Base-by-base conservation (phyloP, 2,329 filamentous ascomycete genomes). In the Arthrobotrys conoides region DNA sequence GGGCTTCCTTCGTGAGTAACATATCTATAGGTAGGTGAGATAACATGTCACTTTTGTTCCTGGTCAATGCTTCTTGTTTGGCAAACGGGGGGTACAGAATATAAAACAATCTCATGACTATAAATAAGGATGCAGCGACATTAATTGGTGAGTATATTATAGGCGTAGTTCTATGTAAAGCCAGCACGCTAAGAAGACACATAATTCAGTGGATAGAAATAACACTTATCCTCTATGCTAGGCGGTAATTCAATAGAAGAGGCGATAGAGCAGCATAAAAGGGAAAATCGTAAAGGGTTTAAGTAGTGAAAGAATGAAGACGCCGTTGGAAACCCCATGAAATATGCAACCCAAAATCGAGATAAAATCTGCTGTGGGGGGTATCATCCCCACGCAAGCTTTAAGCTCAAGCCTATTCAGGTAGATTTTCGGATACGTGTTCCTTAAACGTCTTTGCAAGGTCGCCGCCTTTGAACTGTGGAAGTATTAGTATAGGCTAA, bases 1-100 rank as follows among this genome's bases (percentile, higher is more conserved):
- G 3, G 66, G 61, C 1, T 76, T 67, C 33, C 16, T 80, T 6
- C 57, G 66, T 24, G 86, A 86, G 44, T 76, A 65, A 16, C 16
- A 55, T 76, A 65, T 16, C 20, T n/a, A n/a, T n/a, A 27, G 16
- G 5, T 51, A 53, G 24, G 4, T 12, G 30, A n/a, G 1, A 30
- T 14, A 41, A 14, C 38, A 30, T 22, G 20, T 48, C 18, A 36
- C 12, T n/a, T 22, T 2, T 20, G 18, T 44, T 61, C 20, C 3
- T n/a, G 5, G 9, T 33, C 24, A 33, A 55, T 18, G 12, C 1
- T 30, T 55, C 18, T 14, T 10, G 30, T 55, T 33, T 9, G 51
- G 14, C 18, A 18, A 9, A 55, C 4, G 33, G 27, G 44, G 18
- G 14, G 9, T n/a, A 22, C 12, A 41, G 33, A 16, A 12, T 36